Conservation (phyloP, 208 protist species). For the Wallacemonas collosoma region DNA sequence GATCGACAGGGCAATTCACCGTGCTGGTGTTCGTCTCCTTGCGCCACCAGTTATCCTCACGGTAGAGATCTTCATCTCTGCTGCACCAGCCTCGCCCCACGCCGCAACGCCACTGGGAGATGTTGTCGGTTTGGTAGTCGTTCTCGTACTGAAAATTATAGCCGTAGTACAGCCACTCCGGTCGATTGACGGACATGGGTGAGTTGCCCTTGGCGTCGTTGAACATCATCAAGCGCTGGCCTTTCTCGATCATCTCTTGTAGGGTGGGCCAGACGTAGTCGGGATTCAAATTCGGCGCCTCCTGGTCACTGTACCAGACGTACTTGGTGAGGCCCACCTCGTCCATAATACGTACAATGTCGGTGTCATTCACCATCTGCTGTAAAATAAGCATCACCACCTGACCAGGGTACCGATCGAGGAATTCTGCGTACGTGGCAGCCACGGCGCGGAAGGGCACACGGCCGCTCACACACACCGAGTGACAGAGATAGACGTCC, state of each 20-base stretch:
- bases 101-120: slow-evolving; percentile 27
- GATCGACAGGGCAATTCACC: too few relatives aligned
- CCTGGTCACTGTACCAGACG: slow-evolving; percentile 35
- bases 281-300: slow-evolving; percentile 31
- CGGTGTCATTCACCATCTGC: slow-evolving; percentile 46
- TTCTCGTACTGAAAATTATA: slow-evolving; percentile 44
- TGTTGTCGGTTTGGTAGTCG: slow-evolving; percentile 26
- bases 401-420: slow-evolving; percentile 31
- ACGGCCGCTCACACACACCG: slow-evolving; percentile 29
- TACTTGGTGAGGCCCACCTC: slow-evolving; percentile 33
- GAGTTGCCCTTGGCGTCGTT: slow-evolving; percentile 25
- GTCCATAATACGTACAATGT: slow-evolving; percentile 25
- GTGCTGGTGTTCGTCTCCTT: neutral
- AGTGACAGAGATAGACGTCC: slow-evolving; percentile 44
- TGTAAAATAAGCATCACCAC: slow-evolving; percentile 43
- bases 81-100: slow-evolving; percentile 43
- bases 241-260: slow-evolving; percentile 23
- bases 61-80: neutral
- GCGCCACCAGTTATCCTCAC: slow-evolving; percentile 2
- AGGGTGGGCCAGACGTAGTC: slow-evolving; percentile 42
- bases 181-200: neutral
- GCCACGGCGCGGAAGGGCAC: slow-evolving; percentile 21
- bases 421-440: slow-evolving; percentile 28
- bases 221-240: slow-evolving; percentile 36
- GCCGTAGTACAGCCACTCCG: slow-evolving; percentile 42